Conservation (phyloP, 805 yeast genomes). For the Wickerhamomyces pijperi region DNA sequence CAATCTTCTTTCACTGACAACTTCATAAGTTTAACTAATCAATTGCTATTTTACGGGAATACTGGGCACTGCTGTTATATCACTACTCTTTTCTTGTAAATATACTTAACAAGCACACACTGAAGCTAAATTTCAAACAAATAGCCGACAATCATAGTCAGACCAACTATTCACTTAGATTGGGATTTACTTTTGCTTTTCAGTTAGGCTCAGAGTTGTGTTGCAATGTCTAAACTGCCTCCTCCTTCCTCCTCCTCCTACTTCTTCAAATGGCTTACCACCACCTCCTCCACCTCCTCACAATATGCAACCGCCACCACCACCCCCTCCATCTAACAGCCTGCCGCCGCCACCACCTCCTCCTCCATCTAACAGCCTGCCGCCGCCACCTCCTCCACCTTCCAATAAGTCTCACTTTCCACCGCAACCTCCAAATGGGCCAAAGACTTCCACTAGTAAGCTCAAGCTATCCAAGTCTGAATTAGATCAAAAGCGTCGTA, state of each 20-base stretch:
- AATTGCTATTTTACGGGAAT: no score
- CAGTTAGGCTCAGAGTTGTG: not conserved
- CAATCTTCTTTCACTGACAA: no score
- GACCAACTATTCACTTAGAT: no score
- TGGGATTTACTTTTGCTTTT: not conserved
- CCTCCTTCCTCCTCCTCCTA: constrained; percentile 15
- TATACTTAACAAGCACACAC: no score
- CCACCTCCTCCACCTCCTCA: constrained; percentile 25
- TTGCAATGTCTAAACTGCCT: constrained; percentile 4
- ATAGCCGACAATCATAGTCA: no score
- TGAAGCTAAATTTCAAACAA: no score
- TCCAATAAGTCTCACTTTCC: constrained; percentile 20
- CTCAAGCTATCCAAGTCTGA: constrained; percentile 15
- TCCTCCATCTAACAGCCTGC: constrained; percentile 14
- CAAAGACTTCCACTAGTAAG: constrained; percentile 9
- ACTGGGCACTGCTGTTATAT: no score
- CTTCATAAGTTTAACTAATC: no score
- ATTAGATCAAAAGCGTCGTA: constrained; percentile 33
- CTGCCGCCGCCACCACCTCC: constrained; percentile 18
- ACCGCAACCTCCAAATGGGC: constrained; percentile 24
- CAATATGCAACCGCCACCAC: constrained; percentile 18
- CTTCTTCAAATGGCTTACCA: constrained; percentile 21
- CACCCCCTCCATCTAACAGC: constrained; percentile 13
- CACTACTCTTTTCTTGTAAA: no score
- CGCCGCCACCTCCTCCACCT: constrained; percentile 20